Percentiles rank a stretch among this genome's conserved stretches.
These are phyloP conservation scores for Coemansia sp. DNA, from an alignment of 192 early-diverging fungal genomes.

Conservation along the genomic window DNA sequence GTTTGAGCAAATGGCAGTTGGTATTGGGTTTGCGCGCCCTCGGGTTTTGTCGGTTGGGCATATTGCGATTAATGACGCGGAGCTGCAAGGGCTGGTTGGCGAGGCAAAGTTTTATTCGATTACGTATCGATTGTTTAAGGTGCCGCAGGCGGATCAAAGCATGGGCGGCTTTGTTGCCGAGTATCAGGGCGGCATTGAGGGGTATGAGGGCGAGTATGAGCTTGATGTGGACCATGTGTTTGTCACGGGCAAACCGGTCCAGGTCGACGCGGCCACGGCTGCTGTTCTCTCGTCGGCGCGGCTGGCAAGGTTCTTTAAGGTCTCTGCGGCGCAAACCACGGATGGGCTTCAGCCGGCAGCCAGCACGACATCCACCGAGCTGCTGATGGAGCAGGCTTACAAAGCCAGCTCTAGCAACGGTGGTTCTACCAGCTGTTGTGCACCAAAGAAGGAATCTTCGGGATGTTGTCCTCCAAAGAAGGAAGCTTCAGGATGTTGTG, in stretches of 20 bases:
- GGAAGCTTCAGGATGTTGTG: background rate
- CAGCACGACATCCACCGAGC: background rate
- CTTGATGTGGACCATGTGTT: slow-evolving; percentile 18
- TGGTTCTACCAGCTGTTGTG: background rate
- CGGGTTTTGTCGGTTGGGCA: slow-evolving; percentile 10
- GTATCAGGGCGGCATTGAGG: slow-evolving; percentile 19
- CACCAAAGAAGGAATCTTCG: slow-evolving; percentile 1
- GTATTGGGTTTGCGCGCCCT: slow-evolving; percentile 35
- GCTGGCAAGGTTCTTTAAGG: slow-evolving; percentile 13
- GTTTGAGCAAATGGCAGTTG: slow-evolving; percentile 32
- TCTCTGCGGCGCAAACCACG: background rate
- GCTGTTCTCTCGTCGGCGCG: slow-evolving; percentile 17
- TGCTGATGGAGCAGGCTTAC: slow-evolving; percentile 3
- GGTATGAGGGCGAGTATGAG: slow-evolving; percentile 13
- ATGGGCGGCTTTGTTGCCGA: background rate
- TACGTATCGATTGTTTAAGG: slow-evolving; percentile 48
- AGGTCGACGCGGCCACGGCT: background rate
- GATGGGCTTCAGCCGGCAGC: background rate
- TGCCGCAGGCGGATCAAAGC: background rate
- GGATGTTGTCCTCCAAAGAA: slow-evolving; percentile 1
- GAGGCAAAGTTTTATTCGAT: slow-evolving; percentile 42
- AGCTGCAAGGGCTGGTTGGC: slow-evolving; percentile 37
- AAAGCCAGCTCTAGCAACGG: background rate
- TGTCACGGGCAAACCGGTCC: background rate
- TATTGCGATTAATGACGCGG: slow-evolving; percentile 28